Evolutionary conservation across 805 yeast genomes (phyloP).

Genomic region (Pichia eremophila): DNA sequence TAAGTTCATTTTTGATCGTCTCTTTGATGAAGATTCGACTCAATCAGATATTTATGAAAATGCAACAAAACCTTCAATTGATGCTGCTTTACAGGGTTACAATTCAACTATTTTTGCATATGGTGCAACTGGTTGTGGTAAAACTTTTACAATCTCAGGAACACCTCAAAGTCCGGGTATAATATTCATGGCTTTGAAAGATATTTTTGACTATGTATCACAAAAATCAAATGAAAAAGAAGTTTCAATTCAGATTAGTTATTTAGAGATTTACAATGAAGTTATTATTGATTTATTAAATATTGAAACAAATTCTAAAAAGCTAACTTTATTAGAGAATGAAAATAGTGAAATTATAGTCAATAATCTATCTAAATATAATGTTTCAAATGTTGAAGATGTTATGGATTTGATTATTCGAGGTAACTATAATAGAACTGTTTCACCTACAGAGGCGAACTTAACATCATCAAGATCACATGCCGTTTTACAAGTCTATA

Average conservation of each 20-base stretch:
- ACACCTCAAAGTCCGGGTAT: conserved; percentile 67
- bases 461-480: conserved; percentile 88
- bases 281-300: conserved; percentile 69
- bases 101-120: conserved; percentile 92
- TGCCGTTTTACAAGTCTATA: conserved; percentile 79
- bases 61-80: conserved; percentile 67
- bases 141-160: conserved; percentile 85
- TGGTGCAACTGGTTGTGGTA: conserved; percentile 98
- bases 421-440: conserved; percentile 72
- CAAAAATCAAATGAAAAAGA: conserved; percentile 40
- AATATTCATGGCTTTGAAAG: conserved; percentile 68
- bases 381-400: conserved; percentile 54
- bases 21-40: conserved; percentile 56
- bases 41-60: conserved; percentile 59
- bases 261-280: conserved; percentile 87
- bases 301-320: conserved; percentile 33
- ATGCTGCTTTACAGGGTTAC: conserved; percentile 70
- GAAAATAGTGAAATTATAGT: conserved; percentile 56
- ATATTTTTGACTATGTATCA: conserved; percentile 50
- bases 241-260: conserved; percentile 58
- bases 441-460: conserved; percentile 86
- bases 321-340: conserved; percentile 62
- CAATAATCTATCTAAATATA: conserved; percentile 56
- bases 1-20: conserved; percentile 69
- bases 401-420: conserved; percentile 67